Base-by-base conservation (phyloP, 352 stramenopile species). In the Peronospora belbahrii region DNA sequence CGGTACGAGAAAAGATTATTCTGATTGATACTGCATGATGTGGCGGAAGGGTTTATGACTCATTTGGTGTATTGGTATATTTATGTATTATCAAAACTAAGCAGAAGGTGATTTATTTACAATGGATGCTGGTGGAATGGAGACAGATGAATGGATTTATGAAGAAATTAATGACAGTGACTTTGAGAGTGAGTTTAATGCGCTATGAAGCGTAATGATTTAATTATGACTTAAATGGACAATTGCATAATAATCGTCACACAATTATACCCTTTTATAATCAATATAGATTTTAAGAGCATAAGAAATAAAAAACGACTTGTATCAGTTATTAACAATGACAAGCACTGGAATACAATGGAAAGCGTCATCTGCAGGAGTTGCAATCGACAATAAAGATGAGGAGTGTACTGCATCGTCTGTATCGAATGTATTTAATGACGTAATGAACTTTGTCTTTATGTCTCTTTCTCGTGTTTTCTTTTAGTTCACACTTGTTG, bases 121-220 rank as follows among this genome's bases (percentile, higher is more conserved):
- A 1, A 20, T 41, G n/a, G 42, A 66, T 10, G 27, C n/a, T n/a
- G n/a, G 11, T 4, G 53, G 65, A 7, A 51, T 52, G 1, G 22
- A 47, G 6, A 48, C 65, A 25, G 57, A 56, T 17, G 37, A 52
- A 7, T 88, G 77, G 77, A 31, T 55, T 20, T 83, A 76, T 33
- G 62, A 81, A 9, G 72, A 84, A 34, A 67, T 89, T 14, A 75
- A 68, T 0, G 77, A 88, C 30, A 85, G 65, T 41, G 74, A 85
- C 40, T 88, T 86, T 37, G 67, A 80, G 22, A 14, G 4, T 4
- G 27, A 14, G 5, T 32, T 9, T 3, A 32, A 7, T 7, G 27
- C 27, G 27, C 2, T 11, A 2, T 33, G 11, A 28, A 28, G 24
- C 24, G 4, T 28, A 11, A 11, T 17, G n/a, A n/a, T n/a, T n/a